These are phyloP conservation scores for Coemansia sp. DNA, from an alignment of 192 early-diverging fungal genomes.

Conservation along the genomic window DNA sequence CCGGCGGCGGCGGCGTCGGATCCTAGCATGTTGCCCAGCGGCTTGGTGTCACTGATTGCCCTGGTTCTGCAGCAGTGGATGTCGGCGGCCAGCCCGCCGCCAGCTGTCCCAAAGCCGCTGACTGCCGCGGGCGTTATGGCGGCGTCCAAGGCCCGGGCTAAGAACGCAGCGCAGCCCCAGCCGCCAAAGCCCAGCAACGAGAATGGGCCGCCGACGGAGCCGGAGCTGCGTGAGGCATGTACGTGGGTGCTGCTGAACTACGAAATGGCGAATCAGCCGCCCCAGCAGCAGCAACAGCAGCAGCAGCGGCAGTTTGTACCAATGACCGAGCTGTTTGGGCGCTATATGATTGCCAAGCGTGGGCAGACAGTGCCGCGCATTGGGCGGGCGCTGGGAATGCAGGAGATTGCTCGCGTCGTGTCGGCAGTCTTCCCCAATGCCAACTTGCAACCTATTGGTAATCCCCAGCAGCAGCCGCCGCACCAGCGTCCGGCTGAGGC, in stretches of 20 bases:
- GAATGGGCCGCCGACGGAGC: constrained; percentile 35
- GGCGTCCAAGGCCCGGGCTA: not conserved
- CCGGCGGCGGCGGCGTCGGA: constrained; percentile 4
- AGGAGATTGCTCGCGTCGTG: constrained; percentile 42
- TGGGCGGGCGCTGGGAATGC: constrained; percentile 29
- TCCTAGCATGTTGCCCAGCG: constrained; percentile 39
- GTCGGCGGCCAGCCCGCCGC: constrained; percentile 19
- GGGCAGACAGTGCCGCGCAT: constrained; percentile 41
- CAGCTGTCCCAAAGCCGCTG: not conserved
- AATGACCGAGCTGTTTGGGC: constrained; percentile 23
- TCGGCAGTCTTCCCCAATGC: constrained; percentile 42
- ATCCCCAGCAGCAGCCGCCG: not conserved
- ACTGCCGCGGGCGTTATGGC: not conserved
- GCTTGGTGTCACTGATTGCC: constrained; percentile 28
- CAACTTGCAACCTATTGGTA: constrained; percentile 6
- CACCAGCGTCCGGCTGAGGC: constrained; percentile 4
- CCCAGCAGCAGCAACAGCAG: constrained; percentile 4
- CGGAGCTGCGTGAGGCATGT: constrained; percentile 48
- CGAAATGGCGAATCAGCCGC: constrained; percentile 14
- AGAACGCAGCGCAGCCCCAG: not conserved
- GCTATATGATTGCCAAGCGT: constrained; percentile 42
- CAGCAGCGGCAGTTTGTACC: constrained; percentile 7
- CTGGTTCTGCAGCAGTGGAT: constrained; percentile 45
- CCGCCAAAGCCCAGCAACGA: not conserved
- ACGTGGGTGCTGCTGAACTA: constrained; percentile 51